Evolutionary conservation across 2,329 filamentous ascomycete species (phyloP).

Genomic region (Fusarium protoensiforme): DNA sequence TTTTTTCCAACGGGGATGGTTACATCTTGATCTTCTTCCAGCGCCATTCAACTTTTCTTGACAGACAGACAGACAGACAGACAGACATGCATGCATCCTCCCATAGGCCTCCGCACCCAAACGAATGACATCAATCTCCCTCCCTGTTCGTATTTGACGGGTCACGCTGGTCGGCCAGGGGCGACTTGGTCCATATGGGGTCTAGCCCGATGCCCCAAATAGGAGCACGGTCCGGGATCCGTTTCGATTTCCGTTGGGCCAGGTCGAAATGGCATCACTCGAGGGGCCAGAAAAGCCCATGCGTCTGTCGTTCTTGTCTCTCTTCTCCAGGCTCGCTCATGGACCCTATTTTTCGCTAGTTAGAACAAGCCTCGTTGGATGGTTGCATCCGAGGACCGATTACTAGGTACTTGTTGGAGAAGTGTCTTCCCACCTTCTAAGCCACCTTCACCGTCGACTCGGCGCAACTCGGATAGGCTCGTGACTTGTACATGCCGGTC

Average conservation of each 20-base stretch:
- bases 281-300: neutral
- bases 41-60: neutral
- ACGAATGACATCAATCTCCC: conserved; percentile 35
- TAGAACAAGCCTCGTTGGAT: conserved; percentile 10
- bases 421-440: conserved; percentile 5
- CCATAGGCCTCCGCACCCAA: neutral
- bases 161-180: conserved; percentile 5
- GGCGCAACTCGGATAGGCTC: neutral
- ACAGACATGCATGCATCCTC: neutral
- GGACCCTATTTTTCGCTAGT: neutral
- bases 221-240: conserved; percentile 8
- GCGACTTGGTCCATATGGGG: neutral
- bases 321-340: neutral
- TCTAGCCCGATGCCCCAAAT: conserved; percentile 16
- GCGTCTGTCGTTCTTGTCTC: neutral
- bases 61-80: neutral
- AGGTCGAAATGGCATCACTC: conserved; percentile 5
- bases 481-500: neutral
- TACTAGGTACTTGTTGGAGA: neutral
- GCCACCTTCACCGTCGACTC: neutral
- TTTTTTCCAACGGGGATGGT: neutral
- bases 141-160: conserved; percentile 25
- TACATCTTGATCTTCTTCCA: neutral
- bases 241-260: conserved; percentile 28
- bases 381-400: conserved; percentile 27